Evolutionary conservation across 176 grass and related monocot genomes (phyloP), one percentile per base, ranked within the genome.

Genomic region (Triticum monococcum): DNA sequence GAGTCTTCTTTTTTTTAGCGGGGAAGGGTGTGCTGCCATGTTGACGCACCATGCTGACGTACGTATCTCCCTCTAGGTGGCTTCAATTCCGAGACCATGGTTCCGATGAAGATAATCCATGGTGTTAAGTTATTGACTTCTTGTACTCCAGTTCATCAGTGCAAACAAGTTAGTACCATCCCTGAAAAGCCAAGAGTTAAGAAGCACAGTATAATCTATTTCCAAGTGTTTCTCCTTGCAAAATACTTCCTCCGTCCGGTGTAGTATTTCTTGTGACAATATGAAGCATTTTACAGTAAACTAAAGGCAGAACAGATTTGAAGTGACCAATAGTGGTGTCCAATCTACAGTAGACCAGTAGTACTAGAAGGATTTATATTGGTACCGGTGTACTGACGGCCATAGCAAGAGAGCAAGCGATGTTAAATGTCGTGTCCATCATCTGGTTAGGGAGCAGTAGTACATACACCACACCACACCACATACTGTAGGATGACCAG

Each of bases 11-110:
- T 54, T 17, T 54, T 54, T 54, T 54, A 54, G 16, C 0, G 50
- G 50, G 16, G 50, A 88, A 80, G 75, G 14, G 63, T 56, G 37
- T 71, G 45, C 46, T 84, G 75, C 62, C 68, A 84, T 87, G 60
- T 75, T 56, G 60, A 24, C 68, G 80, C 17, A 70, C 43, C 77
- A 66, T 72, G 85, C 50, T 80, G 75, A 18, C n/a, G 85, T 81
- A 18, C n/a, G 85, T 81, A 43, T 69, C 37, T 26, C 61, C 9
- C 30, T 22, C 61, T 4, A 32, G 50, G 36, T 50, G 61, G 62
- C 64, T 25, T 76, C 26, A 43, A 71, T 31, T 59, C 43, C n/a
- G n/a, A 54, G 64, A 38, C 5, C 45, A 72, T 64, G n/a, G 64
- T 26, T 57, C 54, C 7, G 54, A 54, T 78, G 5, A 54, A 54